Conservation (phyloP, 768 basidiomycete genomes). For the Lentinula raphanica region DNA sequence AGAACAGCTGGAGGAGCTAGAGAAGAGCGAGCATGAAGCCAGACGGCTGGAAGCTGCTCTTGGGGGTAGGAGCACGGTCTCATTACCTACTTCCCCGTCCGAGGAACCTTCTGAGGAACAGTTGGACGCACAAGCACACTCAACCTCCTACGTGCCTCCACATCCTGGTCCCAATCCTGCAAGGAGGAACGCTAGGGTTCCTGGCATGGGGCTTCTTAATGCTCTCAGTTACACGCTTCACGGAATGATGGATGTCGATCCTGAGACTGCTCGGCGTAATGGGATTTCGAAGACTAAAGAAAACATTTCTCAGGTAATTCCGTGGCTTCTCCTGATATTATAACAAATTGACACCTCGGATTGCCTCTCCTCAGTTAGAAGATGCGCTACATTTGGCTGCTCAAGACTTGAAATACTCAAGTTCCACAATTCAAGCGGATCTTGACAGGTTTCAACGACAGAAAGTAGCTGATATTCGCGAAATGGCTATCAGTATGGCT, state of each 20-base stretch:
- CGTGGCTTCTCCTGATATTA: background rate
- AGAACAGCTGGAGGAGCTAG: slow-evolving; percentile 81
- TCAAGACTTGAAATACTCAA: slow-evolving; percentile 94
- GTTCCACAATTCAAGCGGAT: slow-evolving; percentile 94
- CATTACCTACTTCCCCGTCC: slow-evolving; percentile 19
- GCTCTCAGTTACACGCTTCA: slow-evolving; percentile 93
- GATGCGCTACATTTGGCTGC: slow-evolving; percentile 89
- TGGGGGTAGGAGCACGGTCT: slow-evolving; percentile 39
- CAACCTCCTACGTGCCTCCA: slow-evolving; percentile 55
- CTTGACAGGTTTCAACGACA: slow-evolving; percentile 97
- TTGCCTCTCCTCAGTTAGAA: slow-evolving; percentile 72
- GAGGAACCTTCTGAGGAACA: slow-evolving; percentile 25
- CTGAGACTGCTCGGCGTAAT: slow-evolving; percentile 90
- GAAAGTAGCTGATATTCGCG: slow-evolving; percentile 93
- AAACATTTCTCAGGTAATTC: slow-evolving; percentile 82
- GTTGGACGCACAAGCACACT: slow-evolving; percentile 20
- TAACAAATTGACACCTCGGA: too few species aligned
- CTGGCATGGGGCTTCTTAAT: slow-evolving; percentile 82
- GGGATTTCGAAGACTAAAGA: slow-evolving; percentile 93
- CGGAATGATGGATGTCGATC: slow-evolving; percentile 99
- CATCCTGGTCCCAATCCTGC: slow-evolving; percentile 76
- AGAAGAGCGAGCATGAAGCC: slow-evolving; percentile 90
- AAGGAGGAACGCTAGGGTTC: slow-evolving; percentile 48
- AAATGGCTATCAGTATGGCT: slow-evolving; percentile 90
- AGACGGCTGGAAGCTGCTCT: slow-evolving; percentile 85